These are phyloP conservation scores for Paracamarosporium sp. DNA, from an alignment of 2,329 filamentous ascomycete species.

Conservation along the genomic window DNA sequence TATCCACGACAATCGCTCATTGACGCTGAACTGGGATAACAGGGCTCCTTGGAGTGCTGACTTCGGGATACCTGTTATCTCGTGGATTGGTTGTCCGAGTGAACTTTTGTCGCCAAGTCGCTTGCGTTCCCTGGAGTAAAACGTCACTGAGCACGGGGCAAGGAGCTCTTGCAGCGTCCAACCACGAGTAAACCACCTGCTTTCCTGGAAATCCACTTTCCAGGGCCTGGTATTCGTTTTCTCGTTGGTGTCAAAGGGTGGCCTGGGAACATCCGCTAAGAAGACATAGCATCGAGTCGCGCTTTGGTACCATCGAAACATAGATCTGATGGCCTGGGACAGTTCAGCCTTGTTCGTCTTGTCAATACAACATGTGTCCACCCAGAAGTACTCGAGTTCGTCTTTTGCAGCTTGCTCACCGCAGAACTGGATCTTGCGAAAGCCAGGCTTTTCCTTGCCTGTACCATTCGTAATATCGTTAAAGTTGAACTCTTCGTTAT, in stretches of 20 bases:
- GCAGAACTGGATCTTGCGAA: neutral
- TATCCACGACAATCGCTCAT: neutral
- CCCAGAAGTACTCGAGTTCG: neutral
- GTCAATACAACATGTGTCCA: neutral
- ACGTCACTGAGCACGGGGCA: neutral
- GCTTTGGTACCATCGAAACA: neutral
- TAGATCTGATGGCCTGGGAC: neutral
- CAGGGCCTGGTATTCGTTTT: no score
- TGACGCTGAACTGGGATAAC: neutral
- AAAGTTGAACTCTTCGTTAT: neutral
- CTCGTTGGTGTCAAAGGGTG: no score
- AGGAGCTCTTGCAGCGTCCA: conserved; percentile 2
- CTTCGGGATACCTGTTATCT: neutral
- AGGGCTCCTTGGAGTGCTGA: neutral
- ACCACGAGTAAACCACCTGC: neutral
- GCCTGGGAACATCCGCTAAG: neutral
- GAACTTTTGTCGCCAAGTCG: neutral
- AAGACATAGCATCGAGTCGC: neutral
- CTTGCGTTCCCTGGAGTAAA: neutral
- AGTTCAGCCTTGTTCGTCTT: neutral
- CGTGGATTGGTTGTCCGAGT: neutral
- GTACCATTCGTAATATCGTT: neutral
- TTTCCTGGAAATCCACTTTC: neutral
- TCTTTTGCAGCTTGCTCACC: neutral
- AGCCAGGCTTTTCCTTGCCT: neutral